Evolutionary conservation across 805 yeast genomes (phyloP).

Genomic region (Pichia cabralensis): DNA sequence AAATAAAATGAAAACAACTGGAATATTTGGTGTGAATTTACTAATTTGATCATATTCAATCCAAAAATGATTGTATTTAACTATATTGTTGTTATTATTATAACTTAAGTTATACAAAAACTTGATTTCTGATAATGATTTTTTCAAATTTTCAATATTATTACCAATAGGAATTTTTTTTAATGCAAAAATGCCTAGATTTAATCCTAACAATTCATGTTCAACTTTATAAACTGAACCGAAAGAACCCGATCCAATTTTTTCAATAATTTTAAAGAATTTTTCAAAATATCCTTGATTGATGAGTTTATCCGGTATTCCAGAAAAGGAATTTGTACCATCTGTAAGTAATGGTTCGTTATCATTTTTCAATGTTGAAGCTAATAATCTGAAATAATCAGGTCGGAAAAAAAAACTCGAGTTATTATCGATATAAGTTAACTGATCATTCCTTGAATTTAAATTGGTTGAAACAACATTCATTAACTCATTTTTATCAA

Average conservation of each 20-base stretch:
- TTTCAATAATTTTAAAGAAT: conserved; percentile 52
- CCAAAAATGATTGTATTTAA: conserved; percentile 89
- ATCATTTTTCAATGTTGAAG: conserved; percentile 2
- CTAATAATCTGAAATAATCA: conserved; percentile 23
- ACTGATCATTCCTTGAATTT: no score
- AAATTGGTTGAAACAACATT: no score
- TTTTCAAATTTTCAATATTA: conserved; percentile 54
- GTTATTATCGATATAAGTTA: no score
- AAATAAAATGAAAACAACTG: conserved; percentile 65
- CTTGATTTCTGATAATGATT: conserved; percentile 69
- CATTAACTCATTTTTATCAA: no score
- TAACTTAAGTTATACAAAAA: conserved; percentile 46
- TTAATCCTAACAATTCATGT: conserved; percentile 62
- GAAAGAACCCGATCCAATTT: conserved; percentile 74
- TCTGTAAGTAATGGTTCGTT: conserved; percentile 3
- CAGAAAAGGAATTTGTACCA: no score
- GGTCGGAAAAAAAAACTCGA: conserved; percentile 16
- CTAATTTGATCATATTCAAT: conserved; percentile 52
- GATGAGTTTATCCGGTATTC: conserved; percentile 38
- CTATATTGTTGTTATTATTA: conserved; percentile 33
- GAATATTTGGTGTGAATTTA: conserved; percentile 44
- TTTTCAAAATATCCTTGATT: conserved; percentile 74
- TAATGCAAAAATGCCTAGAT: conserved; percentile 72
- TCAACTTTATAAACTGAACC: conserved; percentile 81
- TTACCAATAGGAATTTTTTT: conserved; percentile 81